Percentiles rank a stretch among this genome's conserved stretches.
These are phyloP conservation scores for Kazachstania viticola DNA, from an alignment of 805 yeast species.

Conservation along the genomic window DNA sequence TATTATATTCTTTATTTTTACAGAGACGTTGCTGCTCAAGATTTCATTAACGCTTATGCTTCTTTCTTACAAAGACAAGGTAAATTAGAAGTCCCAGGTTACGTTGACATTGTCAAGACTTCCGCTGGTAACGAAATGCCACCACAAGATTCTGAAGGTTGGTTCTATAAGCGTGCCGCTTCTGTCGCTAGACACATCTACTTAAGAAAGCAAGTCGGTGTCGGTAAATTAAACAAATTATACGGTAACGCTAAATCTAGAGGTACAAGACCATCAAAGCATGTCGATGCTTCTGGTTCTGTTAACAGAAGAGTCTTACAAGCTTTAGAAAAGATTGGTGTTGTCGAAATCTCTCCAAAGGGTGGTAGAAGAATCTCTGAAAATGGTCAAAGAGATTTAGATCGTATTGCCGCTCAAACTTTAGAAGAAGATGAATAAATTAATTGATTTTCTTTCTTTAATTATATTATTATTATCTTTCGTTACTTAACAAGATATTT, in stretches of 20 bases:
- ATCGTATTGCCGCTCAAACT: constrained; percentile 99
- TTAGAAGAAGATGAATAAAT: constrained; percentile 72
- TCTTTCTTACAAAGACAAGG: constrained; percentile 99
- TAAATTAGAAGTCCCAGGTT: constrained; percentile 98
- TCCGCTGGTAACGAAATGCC: constrained; percentile 98
- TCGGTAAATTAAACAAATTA: constrained; percentile 95
- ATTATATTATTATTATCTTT: too few species aligned
- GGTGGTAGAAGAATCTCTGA: constrained; percentile 99
- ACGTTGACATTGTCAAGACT: constrained; percentile 99
- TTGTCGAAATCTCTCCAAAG: constrained; percentile 89
- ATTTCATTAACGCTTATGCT: constrained; percentile 98
- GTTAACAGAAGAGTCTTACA: constrained; percentile 97
- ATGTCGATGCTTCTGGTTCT: constrained; percentile 98
- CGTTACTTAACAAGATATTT: too few species aligned
- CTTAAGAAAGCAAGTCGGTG: constrained; percentile 99
- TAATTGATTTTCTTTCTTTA: constrained; percentile 4
- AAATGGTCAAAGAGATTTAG: constrained; percentile 99
- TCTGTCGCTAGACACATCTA: constrained; percentile 99
- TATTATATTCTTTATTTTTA: constrained; percentile 14
- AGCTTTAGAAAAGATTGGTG: constrained; percentile 96
- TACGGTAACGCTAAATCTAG: constrained; percentile 99
- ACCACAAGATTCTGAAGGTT: constrained; percentile 98
- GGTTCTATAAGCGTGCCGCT: constrained; percentile 99
- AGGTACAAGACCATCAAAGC: constrained; percentile 97
- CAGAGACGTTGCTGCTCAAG: constrained; percentile 99